Percentiles rank a stretch among this genome's conserved stretches.
Evolutionary conservation across 345 rosid genomes (phyloP).

Genomic region (Gossypium australe): DNA sequence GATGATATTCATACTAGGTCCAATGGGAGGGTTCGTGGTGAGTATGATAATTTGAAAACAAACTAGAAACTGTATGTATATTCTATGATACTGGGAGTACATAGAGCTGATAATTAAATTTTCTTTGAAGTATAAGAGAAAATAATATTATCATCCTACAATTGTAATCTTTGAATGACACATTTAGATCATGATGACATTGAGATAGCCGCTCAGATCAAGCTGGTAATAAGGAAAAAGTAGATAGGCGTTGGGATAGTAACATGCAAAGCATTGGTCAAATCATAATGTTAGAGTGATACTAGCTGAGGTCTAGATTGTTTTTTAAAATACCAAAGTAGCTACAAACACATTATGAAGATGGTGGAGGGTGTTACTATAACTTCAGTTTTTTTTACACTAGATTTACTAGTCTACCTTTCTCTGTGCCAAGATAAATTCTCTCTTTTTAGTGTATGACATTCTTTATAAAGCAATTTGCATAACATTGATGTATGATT

Average conservation of each 20-base stretch:
- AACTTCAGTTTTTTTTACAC: not conserved
- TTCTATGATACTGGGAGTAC: not conserved
- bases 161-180: not conserved
- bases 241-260: not conserved
- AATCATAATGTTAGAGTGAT: not conserved
- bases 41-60: conserved; percentile 13
- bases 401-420: not conserved
- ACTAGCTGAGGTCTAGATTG: not conserved
- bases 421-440: not conserved
- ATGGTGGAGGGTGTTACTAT: not conserved
- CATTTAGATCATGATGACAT: not conserved
- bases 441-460: not conserved
- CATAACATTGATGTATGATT: not conserved
- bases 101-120: not conserved
- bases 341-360: not conserved
- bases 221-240: not conserved
- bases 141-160: not conserved
- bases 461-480: not conserved
- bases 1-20: conserved; percentile 74
- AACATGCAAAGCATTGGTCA: not conserved
- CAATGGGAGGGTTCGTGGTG: conserved; percentile 90
- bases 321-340: not conserved
- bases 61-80: not conserved
- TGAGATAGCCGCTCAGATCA: not conserved
- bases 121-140: not conserved